Evolutionary conservation across 1,139 yeast species (phyloP), one percentile per base, ranked within the genome.

Genomic region (Candida smagusa): DNA sequence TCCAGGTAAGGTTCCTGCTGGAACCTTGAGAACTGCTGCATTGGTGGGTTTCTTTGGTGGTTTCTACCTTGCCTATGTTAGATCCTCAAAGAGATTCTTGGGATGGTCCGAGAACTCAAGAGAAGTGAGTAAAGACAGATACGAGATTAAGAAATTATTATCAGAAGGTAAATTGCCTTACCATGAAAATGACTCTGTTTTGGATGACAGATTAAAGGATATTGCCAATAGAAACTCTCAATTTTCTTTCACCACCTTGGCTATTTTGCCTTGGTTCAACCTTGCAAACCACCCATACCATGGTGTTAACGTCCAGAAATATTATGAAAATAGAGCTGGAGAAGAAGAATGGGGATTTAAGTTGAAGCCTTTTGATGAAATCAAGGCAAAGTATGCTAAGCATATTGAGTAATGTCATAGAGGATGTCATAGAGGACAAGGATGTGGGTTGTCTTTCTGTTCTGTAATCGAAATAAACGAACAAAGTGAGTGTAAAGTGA

Each of bases 221-320:
- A 71, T 84, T 48, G 81, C 95, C 46, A 81, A 85, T 54, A 78
- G 89, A 66, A 84, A 85, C 69, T 83, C 95, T 19, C 85, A 82
- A 51, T 81, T 80, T 58, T 79, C 95, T 7, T 81, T 79, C 52
- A 62, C 78, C 42, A 65, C 73, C 41, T 58, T 82, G 52, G 79
- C 82, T 40, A 58, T 84, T 46, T 63, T 86, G 53, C 95, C 95
- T 28, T 83, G 90, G 89, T 85, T 87, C 70, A 87, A 87, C 64
- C 66, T 84, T 47, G 89, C 82, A 35, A 66, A 80, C 56, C 96
- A 87, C 61, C 89, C 87, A 50, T 83, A 81, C 65, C 96, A 87
- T 60, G 95, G 94, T 27, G 81, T 84, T 41, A 84, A 82, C 56
- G 68, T 84, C 42, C 68, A 73, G 49, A 82, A 78, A 58, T 84